Percentiles rank a stretch among this genome's conserved stretches.
Conservation (phyloP, 495 filamentous ascomycete genomes). For the Neurospora africana region DNA sequence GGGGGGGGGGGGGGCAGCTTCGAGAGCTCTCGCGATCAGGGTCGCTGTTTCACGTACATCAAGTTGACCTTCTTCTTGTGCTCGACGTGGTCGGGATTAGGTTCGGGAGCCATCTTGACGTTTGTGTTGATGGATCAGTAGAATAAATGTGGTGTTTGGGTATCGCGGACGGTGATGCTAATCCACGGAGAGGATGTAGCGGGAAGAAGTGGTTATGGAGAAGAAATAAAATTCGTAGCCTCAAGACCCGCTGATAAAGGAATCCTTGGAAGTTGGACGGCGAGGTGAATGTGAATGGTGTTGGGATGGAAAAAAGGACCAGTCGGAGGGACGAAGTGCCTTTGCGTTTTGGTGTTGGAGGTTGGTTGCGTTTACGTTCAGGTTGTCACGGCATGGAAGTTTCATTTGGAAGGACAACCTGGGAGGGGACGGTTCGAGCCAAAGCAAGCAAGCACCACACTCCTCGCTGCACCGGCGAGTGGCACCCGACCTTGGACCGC, state of each 20-base stretch:
- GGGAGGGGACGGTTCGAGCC: neutral
- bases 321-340: neutral
- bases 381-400: neutral
- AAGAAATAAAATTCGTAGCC: neutral
- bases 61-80: slow-evolving; percentile 92
- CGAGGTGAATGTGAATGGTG: slow-evolving; percentile 2
- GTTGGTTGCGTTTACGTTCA: neutral
- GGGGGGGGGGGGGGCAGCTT: neutral
- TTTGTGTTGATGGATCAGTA: slow-evolving; percentile 5
- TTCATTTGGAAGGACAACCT: neutral
- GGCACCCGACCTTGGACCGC: neutral
- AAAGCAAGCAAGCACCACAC: neutral
- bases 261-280: neutral
- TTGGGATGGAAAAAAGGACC: neutral
- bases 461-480: neutral
- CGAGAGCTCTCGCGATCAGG: slow-evolving; percentile 1
- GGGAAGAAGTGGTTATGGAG: neutral
- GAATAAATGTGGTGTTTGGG: slow-evolving; percentile 8
- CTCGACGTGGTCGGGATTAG: slow-evolving; percentile 47
- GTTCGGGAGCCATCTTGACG: slow-evolving; percentile 27
- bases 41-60: slow-evolving; percentile 47
- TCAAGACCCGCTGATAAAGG: neutral
- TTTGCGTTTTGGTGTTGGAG: slow-evolving; percentile 1
- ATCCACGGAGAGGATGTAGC: neutral
- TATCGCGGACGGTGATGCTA: neutral